Base-by-base conservation (phyloP, 768 basidiomycete species). In the Boletus fagicola region DNA sequence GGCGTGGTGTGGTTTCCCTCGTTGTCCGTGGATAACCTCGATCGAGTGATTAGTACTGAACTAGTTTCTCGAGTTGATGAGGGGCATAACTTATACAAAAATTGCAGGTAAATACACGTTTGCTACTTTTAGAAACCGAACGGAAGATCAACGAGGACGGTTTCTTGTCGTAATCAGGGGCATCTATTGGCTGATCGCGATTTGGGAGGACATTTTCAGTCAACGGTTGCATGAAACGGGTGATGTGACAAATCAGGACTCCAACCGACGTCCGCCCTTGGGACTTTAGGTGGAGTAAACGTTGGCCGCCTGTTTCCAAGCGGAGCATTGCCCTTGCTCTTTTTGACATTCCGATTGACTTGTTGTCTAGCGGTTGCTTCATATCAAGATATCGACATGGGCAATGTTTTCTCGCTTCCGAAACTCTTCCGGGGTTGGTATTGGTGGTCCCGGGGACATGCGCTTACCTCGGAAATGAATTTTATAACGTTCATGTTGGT, bases 1-100 rank as follows among this genome's bases (percentile, higher is more conserved):
- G 68, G 62, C 62, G 65, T 54, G 10, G 50, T 44, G 20, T 18
- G 18, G 12, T 52, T 67, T 59, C 65, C 68, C 36, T 58, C 47
- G 36, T 52, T 33, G 64, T 53, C 28, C 7, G 58, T 60, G 56
- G 52, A 54, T 53, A 64, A 46, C 60, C 58, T 52, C 49, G 48
- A 43, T 42, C 44, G 52, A 31, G 49, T 51, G 53, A 52, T 44
- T n/a, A n/a, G 3, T 33, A 40, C 38, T 16, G 42, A 16, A 40
- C 44, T 3, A 26, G 24, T 20, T 13, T 52, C 55, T 54, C 16
- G 42, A 45, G 48, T 33, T 20, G 9, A 9, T 20, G 38, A 40
- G 38, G 30, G 20, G 18, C 12, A 31, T 33, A 1, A 24, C 6
- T 7, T 36, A 16, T 26, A 40, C 33, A 22, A 49, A 7, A 40